Evolutionary conservation across 2,329 filamentous ascomycete genomes (phyloP).

Genomic region (Helicocarpus griseus): DNA sequence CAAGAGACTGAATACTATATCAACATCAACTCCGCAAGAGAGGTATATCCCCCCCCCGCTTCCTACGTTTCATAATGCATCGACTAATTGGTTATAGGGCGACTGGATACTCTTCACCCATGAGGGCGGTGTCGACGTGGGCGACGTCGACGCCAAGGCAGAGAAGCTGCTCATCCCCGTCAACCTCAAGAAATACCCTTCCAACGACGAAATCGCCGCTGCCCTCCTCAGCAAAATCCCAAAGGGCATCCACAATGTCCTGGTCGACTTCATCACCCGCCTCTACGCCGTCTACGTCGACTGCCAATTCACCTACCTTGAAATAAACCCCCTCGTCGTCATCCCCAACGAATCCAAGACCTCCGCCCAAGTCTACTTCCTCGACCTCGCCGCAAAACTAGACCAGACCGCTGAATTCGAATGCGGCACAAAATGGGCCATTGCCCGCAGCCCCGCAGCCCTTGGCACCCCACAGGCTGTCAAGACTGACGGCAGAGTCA

Average conservation of each 20-base stretch:
- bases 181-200: conserved; percentile 87
- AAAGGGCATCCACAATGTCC: conserved; percentile 89
- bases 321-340: conserved; percentile 98
- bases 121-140: conserved; percentile 98
- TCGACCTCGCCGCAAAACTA: conserved; percentile 95
- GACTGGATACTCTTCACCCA: conserved; percentile 99
- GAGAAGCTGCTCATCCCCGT: conserved; percentile 98
- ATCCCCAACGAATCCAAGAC: conserved; percentile 89
- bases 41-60: conserved; percentile 47
- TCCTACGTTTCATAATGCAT: not conserved
- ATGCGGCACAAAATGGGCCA: conserved; percentile 97
- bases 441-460: conserved; percentile 81
- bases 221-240: conserved; percentile 87
- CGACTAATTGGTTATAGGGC: conserved; percentile 49
- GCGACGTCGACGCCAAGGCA: conserved; percentile 96
- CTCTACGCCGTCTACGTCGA: conserved; percentile 98
- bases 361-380: conserved; percentile 91
- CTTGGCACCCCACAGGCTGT: conserved; percentile 61
- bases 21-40: conserved; percentile 99
- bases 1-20: conserved; percentile 98
- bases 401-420: conserved; percentile 99
- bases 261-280: conserved; percentile 97
- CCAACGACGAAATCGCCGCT: conserved; percentile 83
- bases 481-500: conserved; percentile 64
- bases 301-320: conserved; percentile 99